Base-by-base conservation (phyloP, 805 yeast genomes). In the Cyberlindnera saturnus region DNA sequence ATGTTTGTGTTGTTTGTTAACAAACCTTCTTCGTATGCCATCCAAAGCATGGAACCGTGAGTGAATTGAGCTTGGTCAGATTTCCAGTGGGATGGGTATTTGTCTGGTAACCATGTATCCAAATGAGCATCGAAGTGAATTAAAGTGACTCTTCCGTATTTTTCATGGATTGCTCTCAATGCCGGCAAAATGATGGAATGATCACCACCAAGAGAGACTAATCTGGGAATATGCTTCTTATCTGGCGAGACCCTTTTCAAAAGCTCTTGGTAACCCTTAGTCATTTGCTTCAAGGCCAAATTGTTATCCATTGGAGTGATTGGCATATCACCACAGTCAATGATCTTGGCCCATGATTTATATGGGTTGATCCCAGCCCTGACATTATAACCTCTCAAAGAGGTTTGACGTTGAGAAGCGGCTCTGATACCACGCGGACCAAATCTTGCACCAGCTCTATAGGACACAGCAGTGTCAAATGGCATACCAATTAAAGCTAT, bases 41-140 rank as follows among this genome's bases (percentile, higher is more conserved):
- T 74, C 93, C 93, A 86, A 32, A 86, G 69, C 90, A 86, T 84
- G 6, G 93, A 81, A 5, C 95, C 95, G 57, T 86, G 95, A 34
- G 85, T 86, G 61, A 82, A 74, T 39, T 80, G 78, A 34, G 75
- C 66, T 44, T 53, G 52, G 32, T 73, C 71, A n/a, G 78, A 67
- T 52, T 67, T 69, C 82, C 82, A 77, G 55, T 71, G 75, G 15
- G 79, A 66, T 19, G 86, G 84, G 56, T 84, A 85, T 59, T 79
- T 74, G 46, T 75, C 70, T 10, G 95, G 93, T 49, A 79, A 60
- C 91, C 89, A 75, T 5, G 95, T 86, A 60, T 86, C 95, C 51
- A 86, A 70, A 64, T 86, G 95, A 13, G 93, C 91, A 58, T 86
- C 95, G 52, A 86, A 84, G 62, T 86, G 95, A 43, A 86, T 75